Evolutionary conservation across 179 eudicot genomes (phyloP), one percentile per base, ranked within the genome.

Genomic region (Beta macrorhiza): DNA sequence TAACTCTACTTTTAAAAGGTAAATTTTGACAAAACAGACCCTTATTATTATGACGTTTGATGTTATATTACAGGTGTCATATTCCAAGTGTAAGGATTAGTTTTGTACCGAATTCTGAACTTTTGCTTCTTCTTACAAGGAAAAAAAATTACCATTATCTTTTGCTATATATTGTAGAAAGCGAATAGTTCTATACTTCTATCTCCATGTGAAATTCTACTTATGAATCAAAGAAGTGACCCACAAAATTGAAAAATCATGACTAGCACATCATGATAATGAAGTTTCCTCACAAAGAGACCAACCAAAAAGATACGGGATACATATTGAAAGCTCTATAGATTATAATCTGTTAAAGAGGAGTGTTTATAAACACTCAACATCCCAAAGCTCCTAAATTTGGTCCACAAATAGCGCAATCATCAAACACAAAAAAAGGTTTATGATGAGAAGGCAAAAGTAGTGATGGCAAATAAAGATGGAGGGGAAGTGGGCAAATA

Each of bases 301-400:
- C 56, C 37, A n/a, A 19, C 15, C 22, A 71, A 49, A 71, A 71
- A 49, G 75, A 71, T 71, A 71, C 75, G 75, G 57, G 49, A 71
- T 71, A 71, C 37, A 49, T 47, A 71, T 71, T 49, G 75, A 71
- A 71, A 71, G 75, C 75, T 47, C 16, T 71, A 49, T 71, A 49
- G 53, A n/a, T 20, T 17, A 37, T 62, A 8, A 62, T 62, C 8
- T 8, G 12, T n/a, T 22, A 22, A 11, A 22, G 11, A 64, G 12
- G 5, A n/a, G 10, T 25, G 15, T 7, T 14, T 16, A 8, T 44
- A 71, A 49, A 71, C 75, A 71, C 75, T 71, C 75, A 71, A 20
- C 75, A 71, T 71, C 56, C 57, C 57, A 71, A 47, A 71, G 57
- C 32, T 71, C 75, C 7, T 25, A 47, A 71, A 44, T 45, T 19